Percentiles rank a stretch among this genome's conserved stretches.
Evolutionary conservation across 176 grass and related monocot genomes (phyloP).

Genomic region (Eragrostis nindensis): DNA sequence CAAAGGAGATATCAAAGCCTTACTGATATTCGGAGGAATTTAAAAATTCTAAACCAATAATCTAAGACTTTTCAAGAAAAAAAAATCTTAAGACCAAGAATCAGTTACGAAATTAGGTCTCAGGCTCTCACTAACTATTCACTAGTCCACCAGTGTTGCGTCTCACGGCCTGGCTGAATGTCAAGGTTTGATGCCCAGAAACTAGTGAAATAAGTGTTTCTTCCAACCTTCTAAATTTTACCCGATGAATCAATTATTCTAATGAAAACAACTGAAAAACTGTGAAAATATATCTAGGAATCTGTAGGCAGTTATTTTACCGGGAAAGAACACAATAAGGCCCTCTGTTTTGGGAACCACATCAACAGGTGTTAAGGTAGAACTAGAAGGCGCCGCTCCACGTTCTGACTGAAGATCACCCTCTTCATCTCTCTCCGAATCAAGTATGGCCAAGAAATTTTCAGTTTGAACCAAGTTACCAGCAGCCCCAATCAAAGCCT

Average conservation of each 20-base stretch:
- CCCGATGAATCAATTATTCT: conserved; percentile 3
- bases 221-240: neutral
- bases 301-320: conserved; percentile 50
- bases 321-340: conserved; percentile 94
- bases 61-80: too few species aligned
- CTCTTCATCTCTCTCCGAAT: conserved; percentile 84
- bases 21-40: conserved; percentile 4
- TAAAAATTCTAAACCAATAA: neutral
- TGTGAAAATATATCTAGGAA: conserved; percentile 5
- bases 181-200: neutral
- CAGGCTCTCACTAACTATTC: neutral
- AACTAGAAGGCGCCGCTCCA: conserved; percentile 57
- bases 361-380: conserved; percentile 47
- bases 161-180: neutral
- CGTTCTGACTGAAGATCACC: conserved; percentile 68
- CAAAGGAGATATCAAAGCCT: neutral
- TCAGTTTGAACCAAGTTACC: conserved; percentile 86
- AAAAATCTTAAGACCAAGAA: too few species aligned
- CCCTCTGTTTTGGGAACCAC: conserved; percentile 80
- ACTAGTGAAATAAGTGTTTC: neutral
- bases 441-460: conserved; percentile 83
- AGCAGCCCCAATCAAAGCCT: conserved; percentile 85
- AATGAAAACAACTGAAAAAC: neutral
- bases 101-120: neutral
- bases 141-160: neutral